These are phyloP conservation scores for Metschnikowia noctiluminum DNA, from an alignment of 805 yeast genomes.

Conservation along the genomic window DNA sequence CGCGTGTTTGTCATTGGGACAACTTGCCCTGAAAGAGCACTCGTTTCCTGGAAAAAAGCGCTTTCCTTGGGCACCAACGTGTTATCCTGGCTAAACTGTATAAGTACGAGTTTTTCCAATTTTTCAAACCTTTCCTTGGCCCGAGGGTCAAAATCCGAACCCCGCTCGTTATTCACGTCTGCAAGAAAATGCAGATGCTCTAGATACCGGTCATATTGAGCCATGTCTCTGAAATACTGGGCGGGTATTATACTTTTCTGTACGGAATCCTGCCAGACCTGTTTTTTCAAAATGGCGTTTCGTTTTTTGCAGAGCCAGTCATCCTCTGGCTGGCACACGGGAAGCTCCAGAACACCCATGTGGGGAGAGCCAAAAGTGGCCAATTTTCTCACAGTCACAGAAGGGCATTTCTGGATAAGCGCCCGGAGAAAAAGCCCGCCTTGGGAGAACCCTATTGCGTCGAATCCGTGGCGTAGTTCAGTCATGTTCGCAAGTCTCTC, in stretches of 20 bases:
- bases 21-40: conserved; percentile 37
- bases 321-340: conserved; percentile 45
- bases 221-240: conserved; percentile 69
- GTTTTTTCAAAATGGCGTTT: conserved; percentile 53
- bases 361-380: conserved; percentile 83
- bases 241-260: conserved; percentile 66
- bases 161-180: conserved; percentile 60
- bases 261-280: conserved; percentile 55
- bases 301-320: conserved; percentile 60
- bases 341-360: conserved; percentile 68
- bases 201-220: conserved; percentile 51
- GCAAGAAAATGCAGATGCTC: conserved; percentile 58
- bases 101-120: conserved; percentile 55
- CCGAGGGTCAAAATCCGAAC: conserved; percentile 26
- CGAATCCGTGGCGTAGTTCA: conserved; percentile 54
- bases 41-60: conserved; percentile 61
- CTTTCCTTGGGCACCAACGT: conserved; percentile 71
- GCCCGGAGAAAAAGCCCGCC: conserved; percentile 81
- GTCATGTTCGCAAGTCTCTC: conserved; percentile 45
- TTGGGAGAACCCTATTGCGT: conserved; percentile 77
- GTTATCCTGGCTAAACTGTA: conserved; percentile 58
- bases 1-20: conserved; percentile 48
- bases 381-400: conserved; percentile 41
- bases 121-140: conserved; percentile 43
- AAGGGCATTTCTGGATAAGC: conserved; percentile 55